phyloP scores from a whole-genome alignment of 2,329 filamentous ascomycete species.

The Alternaria sp. region DNA sequence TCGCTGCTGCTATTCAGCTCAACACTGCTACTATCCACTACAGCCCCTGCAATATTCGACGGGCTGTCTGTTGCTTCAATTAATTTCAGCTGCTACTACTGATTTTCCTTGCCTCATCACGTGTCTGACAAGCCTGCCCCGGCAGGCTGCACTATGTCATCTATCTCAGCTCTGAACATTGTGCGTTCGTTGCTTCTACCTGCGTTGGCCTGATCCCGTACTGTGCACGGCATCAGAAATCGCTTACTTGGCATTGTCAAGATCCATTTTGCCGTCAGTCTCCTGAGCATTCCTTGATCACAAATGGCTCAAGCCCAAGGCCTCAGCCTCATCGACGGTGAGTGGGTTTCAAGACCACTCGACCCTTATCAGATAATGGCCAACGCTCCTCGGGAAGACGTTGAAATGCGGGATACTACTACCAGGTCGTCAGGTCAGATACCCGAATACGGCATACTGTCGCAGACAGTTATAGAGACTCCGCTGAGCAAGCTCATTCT shows the following conservation, averaged over 20 bases:
- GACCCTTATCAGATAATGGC: conserved; percentile 56
- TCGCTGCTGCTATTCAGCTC: conserved; percentile 21
- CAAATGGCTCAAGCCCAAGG: conserved; percentile 44
- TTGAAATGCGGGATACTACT: conserved; percentile 34
- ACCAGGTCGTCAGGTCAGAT: conserved; percentile 48
- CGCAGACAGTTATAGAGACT: conserved; percentile 79
- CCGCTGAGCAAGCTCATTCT: conserved; percentile 80
- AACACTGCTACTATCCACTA: conserved; percentile 13
- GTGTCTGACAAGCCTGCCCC: conserved; percentile 22
- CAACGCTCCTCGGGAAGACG: conserved; percentile 40
- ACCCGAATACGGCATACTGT: conserved; percentile 75
- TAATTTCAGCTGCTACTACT: conserved; percentile 18
- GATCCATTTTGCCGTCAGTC: conserved; percentile 3
- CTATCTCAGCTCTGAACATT: conserved; percentile 13
- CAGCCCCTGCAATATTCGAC: conserved; percentile 22
- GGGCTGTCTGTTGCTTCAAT: conserved; percentile 18
- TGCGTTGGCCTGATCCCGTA: conserved; percentile 15
- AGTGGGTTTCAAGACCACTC: conserved; percentile 46
- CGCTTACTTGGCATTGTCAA: conserved; percentile 12
- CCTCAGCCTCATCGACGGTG: conserved; percentile 40
- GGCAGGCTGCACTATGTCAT: conserved; percentile 32
- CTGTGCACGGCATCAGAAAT: conserved; percentile 9
- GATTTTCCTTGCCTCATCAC: conserved; percentile 13
- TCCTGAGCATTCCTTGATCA: conserved; percentile 1
- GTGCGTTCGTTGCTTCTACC: conserved; percentile 12